phyloP scores from a whole-genome alignment of 78 protist species.

The Anaeramoeba flamelloides region DNA sequence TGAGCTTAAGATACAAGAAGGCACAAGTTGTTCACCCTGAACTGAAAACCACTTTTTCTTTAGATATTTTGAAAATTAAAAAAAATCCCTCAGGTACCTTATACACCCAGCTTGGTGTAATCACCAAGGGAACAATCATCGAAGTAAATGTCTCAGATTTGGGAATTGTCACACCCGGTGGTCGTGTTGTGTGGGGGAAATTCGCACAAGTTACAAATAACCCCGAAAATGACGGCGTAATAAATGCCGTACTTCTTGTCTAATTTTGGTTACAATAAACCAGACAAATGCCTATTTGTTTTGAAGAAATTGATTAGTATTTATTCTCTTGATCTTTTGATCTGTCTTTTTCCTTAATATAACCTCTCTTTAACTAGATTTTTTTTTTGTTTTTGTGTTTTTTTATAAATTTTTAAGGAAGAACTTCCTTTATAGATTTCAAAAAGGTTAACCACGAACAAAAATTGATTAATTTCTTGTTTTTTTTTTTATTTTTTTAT shows the following conservation, averaged over 20 bases:
- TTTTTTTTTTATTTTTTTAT: too few relatives aligned
- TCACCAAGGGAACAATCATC: conserved; percentile 95
- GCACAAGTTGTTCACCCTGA: conserved; percentile 99
- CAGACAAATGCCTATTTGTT: too few relatives aligned
- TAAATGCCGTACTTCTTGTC: conserved; percentile 93
- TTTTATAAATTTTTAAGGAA: too few relatives aligned
- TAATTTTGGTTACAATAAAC: too few relatives aligned
- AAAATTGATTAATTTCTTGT: too few relatives aligned
- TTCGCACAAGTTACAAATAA: conserved; percentile 94
- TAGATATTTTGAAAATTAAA: conserved; percentile 86
- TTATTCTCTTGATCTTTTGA: too few relatives aligned
- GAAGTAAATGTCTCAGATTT: conserved; percentile 92
- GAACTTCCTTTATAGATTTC: too few relatives aligned
- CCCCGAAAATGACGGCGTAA: conserved; percentile 97
- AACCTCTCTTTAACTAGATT: too few relatives aligned
- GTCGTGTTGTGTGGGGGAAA: conserved; percentile 97
- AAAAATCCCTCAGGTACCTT: conserved; percentile 73
- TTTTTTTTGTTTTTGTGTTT: too few relatives aligned
- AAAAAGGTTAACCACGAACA: too few relatives aligned
- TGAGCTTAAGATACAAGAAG: conserved; percentile 67
- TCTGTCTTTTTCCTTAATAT: too few relatives aligned
- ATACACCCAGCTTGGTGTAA: conserved; percentile 89
- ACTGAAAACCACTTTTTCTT: conserved; percentile 79
- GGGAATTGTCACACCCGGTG: conserved; percentile 92
- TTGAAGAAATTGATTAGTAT: too few relatives aligned